phyloP scores from a whole-genome alignment of 1,284 basidiomycete genomes.

The Termitomyces sp. region DNA sequence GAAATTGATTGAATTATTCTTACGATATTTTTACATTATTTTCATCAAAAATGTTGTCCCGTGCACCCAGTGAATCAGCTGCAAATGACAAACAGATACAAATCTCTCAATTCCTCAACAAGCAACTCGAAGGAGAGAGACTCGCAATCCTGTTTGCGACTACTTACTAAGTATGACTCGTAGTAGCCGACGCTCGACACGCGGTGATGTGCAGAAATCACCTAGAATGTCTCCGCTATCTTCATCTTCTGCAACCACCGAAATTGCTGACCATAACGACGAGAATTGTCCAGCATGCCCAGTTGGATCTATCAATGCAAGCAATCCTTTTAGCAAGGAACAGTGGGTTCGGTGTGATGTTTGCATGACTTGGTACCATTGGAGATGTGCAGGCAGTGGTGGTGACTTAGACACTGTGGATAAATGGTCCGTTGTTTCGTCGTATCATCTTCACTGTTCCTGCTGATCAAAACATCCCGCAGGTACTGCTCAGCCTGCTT shows the following conservation, averaged over 20 bases:
- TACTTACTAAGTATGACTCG: slow-evolving; percentile 4
- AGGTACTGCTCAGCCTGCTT: slow-evolving; percentile 73
- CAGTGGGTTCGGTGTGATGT: slow-evolving; percentile 72
- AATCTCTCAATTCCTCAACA: too few relatives aligned
- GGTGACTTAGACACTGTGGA: slow-evolving; percentile 54
- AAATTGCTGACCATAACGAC: slow-evolving; percentile 20
- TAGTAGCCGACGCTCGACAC: slow-evolving; percentile 23
- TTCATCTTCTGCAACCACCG: slow-evolving; percentile 12
- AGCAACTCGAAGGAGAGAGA: too few relatives aligned
- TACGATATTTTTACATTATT: too few relatives aligned
- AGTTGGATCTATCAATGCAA: slow-evolving; percentile 20
- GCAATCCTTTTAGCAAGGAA: slow-evolving; percentile 45
- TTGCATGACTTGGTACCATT: slow-evolving; percentile 79
- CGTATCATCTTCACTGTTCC: neutral
- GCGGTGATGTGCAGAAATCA: slow-evolving; percentile 19
- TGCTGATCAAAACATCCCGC: slow-evolving; percentile 4
- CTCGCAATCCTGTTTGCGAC: too few relatives aligned
- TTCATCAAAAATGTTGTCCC: too few relatives aligned
- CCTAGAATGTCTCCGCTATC: slow-evolving; percentile 18
- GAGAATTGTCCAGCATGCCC: slow-evolving; percentile 44
- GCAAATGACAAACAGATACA: too few relatives aligned
- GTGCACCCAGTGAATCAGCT: too few relatives aligned
- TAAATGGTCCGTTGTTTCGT: slow-evolving; percentile 38
- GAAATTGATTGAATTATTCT: too few relatives aligned
- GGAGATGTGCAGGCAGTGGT: slow-evolving; percentile 69